Base-by-base conservation (phyloP, 345 rosid genomes). In the Turnera subulata region DNA sequence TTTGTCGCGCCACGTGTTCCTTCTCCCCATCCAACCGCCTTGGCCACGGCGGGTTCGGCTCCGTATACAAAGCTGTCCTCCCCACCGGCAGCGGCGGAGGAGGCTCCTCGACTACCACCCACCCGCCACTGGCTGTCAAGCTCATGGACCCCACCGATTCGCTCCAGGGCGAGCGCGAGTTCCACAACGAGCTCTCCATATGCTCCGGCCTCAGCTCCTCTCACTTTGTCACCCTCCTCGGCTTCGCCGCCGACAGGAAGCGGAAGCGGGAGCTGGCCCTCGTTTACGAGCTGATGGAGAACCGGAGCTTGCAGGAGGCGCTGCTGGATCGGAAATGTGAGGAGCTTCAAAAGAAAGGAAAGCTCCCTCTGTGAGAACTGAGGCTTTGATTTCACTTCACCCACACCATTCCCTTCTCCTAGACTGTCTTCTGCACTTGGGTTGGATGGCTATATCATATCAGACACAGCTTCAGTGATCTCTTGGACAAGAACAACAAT, bases 401-500 rank as follows among this genome's bases (percentile, higher is more conserved):
- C 35, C 35, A 4, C 35, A 3, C 13, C 59, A n/a, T 51, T 46
- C 8, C 3, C 59, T 21, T 21, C 59, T 5, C 22, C 44, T 50
- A 37, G 22, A 25, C 62, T 33, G 24, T 51, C 77, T 35, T 56
- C 76, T 19, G 53, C 62, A 11, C 21, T 58, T 6, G 48, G 55
- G 39, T 65, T 62, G 2, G 69, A 32, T 14, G 91, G 84, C 70
- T 58, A 72, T 48, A 85, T 73, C 90, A 88, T 58, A 48, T 78
- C 84, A 1, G 73, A 35, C 18, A 89, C 89, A 0, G 84, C 82
- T 63, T 82, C 81, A 1, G 96, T 73, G 18, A 89, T 85, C 71
- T 93, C 99, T 26, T 76, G 70, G 44, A 89, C 96, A 46, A 85
- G 56, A 72, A 89, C 97, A 2, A 89, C 91, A 9, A 93, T 87